Conservation (phyloP, 805 yeast species). For the Candida germanica region DNA sequence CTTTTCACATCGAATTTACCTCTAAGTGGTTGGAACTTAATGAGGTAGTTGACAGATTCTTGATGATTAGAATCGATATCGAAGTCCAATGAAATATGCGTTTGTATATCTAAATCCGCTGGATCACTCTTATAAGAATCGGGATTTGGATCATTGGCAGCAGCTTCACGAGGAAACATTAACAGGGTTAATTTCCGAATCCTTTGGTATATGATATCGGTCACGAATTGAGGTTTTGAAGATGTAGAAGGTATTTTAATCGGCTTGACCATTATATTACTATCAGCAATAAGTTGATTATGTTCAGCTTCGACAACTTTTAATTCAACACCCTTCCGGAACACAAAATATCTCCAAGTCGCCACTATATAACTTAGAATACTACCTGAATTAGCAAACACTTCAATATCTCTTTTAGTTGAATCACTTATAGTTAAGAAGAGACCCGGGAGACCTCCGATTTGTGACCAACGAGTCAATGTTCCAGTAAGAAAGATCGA, state of each 20-base stretch:
- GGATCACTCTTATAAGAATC: conserved; percentile 37
- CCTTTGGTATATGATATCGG: conserved; percentile 10
- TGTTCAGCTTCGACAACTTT: conserved; percentile 30
- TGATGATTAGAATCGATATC: conserved; percentile 18
- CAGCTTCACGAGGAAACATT: conserved; percentile 57
- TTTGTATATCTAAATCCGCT: conserved; percentile 35
- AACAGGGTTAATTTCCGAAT: conserved; percentile 40
- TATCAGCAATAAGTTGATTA: conserved; percentile 28
- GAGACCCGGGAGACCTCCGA: conserved; percentile 92
- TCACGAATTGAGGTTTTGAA: neutral
- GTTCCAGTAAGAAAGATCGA: conserved; percentile 76
- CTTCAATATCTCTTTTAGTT: conserved; percentile 54
- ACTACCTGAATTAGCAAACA: conserved; percentile 43
- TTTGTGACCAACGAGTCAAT: conserved; percentile 63
- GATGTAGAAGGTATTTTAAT: conserved; percentile 22
- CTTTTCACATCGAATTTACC: conserved; percentile 70
- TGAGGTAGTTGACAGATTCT: conserved; percentile 62
- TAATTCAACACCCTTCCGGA: conserved; percentile 66
- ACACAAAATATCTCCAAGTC: conserved; percentile 85
- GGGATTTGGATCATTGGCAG: conserved; percentile 36
- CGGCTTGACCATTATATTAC: conserved; percentile 37
- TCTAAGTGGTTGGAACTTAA: conserved; percentile 62
- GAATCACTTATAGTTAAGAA: conserved; percentile 80
- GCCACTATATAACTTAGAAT: conserved; percentile 53
- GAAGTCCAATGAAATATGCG: conserved; percentile 25